Base-by-base conservation (phyloP, 2,329 filamentous ascomycete genomes). In the Xylariaceae sp. region DNA sequence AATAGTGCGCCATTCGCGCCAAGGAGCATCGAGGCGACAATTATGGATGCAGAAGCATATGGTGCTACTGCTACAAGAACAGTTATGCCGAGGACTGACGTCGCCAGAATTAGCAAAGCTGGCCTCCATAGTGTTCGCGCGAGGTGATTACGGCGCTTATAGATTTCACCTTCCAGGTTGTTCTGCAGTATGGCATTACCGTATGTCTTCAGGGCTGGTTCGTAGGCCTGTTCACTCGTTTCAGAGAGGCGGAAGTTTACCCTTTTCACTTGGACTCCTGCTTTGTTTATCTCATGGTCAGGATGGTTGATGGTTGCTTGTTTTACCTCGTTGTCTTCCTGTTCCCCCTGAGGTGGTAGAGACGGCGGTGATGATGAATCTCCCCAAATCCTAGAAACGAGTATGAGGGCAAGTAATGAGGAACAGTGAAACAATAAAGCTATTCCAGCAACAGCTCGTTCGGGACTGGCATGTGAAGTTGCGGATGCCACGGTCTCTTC, bases 1-100 rank as follows among this genome's bases (percentile, higher is more conserved):
- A 55, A 55, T 37, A 55, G 30, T 3, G 53, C 53, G 4, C 53
- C 53, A 34, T 55, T 55, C 9, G 53, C 44, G 4, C 41, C 53
- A 34, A 55, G 45, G n/a, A 55, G 30, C 5, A 50, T 48, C 30
- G 53, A 55, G 34, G 45, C 45, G 45, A 34, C n/a, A 30, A 47
- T 50, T 11, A 48, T 50, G 17, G 45, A 35, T 13, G 45, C 45
- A n/a, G 41, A 48, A 39, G 18, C 23, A 17, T 50, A 6, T 5
- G 53, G 41, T 5, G 53, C 45, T 47, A 18, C 45, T 39, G 41
- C 15, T 37, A 49, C 4, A 37, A 55, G 41, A 37, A 13, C 17
- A 18, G 53, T 48, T 30, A 15, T 34, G 18, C 37, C 41, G n/a
- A 37, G 10, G 34, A 55, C 44, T 17, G 53, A 48, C 13, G 41